phyloP scores from a whole-genome alignment of 768 basidiomycete genomes.

The Pulveroboletus sp. region DNA sequence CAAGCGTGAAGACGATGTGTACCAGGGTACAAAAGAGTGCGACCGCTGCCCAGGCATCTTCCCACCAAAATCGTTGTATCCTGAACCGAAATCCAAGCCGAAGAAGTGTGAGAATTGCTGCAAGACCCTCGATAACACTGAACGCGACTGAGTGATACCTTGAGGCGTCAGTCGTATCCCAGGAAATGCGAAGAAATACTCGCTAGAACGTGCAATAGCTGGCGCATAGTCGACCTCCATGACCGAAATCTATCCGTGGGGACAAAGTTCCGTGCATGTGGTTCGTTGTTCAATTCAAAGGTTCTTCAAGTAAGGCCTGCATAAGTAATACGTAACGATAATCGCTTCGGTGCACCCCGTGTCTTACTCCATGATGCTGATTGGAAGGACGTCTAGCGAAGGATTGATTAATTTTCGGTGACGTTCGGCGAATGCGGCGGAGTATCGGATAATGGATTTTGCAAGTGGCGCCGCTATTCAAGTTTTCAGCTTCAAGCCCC shows the following conservation, averaged over 20 bases:
- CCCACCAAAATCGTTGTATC: conserved; percentile 22
- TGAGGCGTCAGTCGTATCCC: neutral
- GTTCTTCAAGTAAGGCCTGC: no score
- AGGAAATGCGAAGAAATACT: neutral
- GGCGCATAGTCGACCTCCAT: neutral
- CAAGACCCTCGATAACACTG: conserved; percentile 4
- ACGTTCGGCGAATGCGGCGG: no score
- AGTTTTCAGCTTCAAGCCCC: no score
- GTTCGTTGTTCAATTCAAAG: no score
- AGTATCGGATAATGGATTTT: no score
- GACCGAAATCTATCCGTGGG: neutral
- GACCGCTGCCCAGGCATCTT: conserved; percentile 21
- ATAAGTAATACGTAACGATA: neutral
- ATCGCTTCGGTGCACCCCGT: no score
- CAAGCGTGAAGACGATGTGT: neutral
- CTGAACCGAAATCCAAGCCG: conserved; percentile 14
- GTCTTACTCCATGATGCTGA: no score
- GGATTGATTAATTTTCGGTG: no score
- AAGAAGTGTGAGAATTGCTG: conserved; percentile 10
- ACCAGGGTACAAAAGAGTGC: neutral
- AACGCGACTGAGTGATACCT: neutral
- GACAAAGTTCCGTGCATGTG: neutral
- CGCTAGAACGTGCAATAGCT: neutral
- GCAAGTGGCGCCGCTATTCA: no score
- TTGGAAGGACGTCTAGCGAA: no score